These are phyloP conservation scores for Fusarium sp. DNA, from an alignment of 2,329 filamentous ascomycete species.

Conservation along the genomic window DNA sequence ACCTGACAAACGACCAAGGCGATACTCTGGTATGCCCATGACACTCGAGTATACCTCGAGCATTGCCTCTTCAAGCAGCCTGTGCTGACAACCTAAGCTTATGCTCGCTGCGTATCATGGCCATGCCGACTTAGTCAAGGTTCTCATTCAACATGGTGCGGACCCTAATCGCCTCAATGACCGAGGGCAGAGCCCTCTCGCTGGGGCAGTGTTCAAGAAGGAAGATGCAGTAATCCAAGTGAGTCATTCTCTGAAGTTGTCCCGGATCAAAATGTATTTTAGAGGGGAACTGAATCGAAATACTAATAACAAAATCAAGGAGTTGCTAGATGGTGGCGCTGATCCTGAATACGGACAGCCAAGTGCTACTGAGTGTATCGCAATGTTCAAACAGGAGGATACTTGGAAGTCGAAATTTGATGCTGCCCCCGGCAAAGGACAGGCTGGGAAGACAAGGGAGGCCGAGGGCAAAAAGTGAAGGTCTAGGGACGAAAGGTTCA, in stretches of 20 bases:
- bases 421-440: constrained; percentile 56
- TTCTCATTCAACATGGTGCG: constrained; percentile 70
- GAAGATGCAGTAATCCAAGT: constrained; percentile 71
- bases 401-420: constrained; percentile 61
- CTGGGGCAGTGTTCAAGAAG: constrained; percentile 78
- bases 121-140: constrained; percentile 66
- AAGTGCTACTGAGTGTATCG: constrained; percentile 58
- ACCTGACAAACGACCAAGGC: constrained; percentile 77
- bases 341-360: constrained; percentile 63
- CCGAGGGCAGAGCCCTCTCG: constrained; percentile 72
- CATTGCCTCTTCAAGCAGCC: background rate
- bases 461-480: background rate
- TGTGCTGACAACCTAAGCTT: constrained; percentile 53
- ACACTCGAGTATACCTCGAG: background rate
- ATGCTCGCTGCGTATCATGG: constrained; percentile 80
- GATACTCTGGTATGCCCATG: constrained; percentile 68
- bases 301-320: constrained; percentile 42
- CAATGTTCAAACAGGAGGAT: constrained; percentile 62
- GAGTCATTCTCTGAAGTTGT: background rate
- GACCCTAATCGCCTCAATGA: constrained; percentile 76
- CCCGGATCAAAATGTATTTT: background rate
- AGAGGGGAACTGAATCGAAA: background rate
- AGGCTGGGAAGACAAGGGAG: constrained; percentile 15
- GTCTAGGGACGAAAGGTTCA: background rate
- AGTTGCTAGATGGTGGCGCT: constrained; percentile 60